These are phyloP conservation scores for Diaporthe aspalathi DNA, from an alignment of 2,329 filamentous ascomycete species.

Conservation along the genomic window DNA sequence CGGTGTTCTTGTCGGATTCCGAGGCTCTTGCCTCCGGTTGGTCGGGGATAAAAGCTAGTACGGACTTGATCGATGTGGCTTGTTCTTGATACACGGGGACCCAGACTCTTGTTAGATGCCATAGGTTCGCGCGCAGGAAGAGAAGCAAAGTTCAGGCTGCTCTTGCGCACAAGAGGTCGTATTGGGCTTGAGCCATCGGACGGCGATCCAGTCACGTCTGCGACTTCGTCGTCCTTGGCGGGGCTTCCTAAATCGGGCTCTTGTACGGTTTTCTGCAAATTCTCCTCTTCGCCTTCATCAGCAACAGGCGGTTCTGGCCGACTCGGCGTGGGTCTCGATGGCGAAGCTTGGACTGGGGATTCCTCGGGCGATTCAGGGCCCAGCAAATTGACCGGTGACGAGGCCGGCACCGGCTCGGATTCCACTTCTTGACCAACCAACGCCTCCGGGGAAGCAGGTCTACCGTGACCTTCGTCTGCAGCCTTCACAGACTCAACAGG, in stretches of 20 bases:
- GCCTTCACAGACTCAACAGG: conserved; percentile 47
- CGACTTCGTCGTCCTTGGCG: conserved; percentile 45
- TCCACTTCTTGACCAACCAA: conserved; percentile 29
- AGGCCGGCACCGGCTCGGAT: conserved; percentile 36
- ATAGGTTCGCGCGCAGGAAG: conserved; percentile 91
- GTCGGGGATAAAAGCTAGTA: conserved; percentile 78
- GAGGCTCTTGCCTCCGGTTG: conserved; percentile 79
- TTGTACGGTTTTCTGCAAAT: conserved; percentile 40
- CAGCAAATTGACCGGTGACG: conserved; percentile 40
- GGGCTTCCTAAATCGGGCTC: conserved; percentile 6
- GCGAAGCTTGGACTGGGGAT: conserved; percentile 36
- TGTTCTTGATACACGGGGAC: conserved; percentile 76
- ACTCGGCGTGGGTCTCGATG: conserved; percentile 27
- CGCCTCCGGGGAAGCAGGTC: conserved; percentile 31
- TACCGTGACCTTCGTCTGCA: background rate
- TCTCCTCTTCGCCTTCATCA: conserved; percentile 33
- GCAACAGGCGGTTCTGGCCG: background rate
- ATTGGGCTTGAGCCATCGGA: conserved; percentile 81
- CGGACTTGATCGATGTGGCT: conserved; percentile 82
- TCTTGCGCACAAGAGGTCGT: conserved; percentile 85
- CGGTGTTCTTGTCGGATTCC: conserved; percentile 61
- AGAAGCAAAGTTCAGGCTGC: conserved; percentile 93
- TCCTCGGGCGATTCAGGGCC: conserved; percentile 24
- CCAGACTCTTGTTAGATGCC: conserved; percentile 84
- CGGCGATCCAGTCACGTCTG: conserved; percentile 67